phyloP scores from a whole-genome alignment of 2,329 filamentous ascomycete species.

The Aureobasidium sp. region DNA sequence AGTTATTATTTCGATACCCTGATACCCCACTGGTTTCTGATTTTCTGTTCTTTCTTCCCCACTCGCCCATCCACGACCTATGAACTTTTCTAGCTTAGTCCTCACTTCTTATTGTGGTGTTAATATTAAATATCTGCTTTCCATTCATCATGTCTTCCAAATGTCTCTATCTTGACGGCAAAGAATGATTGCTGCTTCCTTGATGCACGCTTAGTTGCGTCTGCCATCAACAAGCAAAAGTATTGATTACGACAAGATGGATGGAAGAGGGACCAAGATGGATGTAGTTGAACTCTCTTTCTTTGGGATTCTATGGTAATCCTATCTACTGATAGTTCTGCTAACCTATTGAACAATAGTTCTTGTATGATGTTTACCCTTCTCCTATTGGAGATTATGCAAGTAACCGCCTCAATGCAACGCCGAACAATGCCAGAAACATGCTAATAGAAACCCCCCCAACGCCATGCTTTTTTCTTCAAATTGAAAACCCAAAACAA shows the following conservation, averaged over 20 bases:
- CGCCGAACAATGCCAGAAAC: not conserved
- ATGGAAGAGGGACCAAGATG: too few species aligned
- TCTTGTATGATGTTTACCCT: not conserved
- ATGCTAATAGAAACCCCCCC: not conserved
- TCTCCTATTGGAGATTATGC: too few species aligned
- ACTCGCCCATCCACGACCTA: not conserved
- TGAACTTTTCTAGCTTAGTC: not conserved
- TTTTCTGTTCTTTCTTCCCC: not conserved
- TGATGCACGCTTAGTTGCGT: not conserved
- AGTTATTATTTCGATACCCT: constrained; percentile 10
- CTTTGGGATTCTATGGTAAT: not conserved
- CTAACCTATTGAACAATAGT: not conserved
- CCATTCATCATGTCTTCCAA: too few species aligned
- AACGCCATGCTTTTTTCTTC: not conserved
- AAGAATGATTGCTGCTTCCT: not conserved
- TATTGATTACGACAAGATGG: too few species aligned
- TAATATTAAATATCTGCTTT: not conserved
- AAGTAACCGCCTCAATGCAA: not conserved
- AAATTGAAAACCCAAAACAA: not conserved
- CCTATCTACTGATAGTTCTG: not conserved
- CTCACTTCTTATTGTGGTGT: not conserved
- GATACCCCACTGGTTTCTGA: constrained; percentile 3
- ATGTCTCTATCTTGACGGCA: not conserved
- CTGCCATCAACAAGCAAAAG: too few species aligned
- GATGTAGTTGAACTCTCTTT: too few species aligned